These are phyloP conservation scores for Coemansia sp. DNA, from an alignment of 192 early-diverging fungal species.

Conservation along the genomic window DNA sequence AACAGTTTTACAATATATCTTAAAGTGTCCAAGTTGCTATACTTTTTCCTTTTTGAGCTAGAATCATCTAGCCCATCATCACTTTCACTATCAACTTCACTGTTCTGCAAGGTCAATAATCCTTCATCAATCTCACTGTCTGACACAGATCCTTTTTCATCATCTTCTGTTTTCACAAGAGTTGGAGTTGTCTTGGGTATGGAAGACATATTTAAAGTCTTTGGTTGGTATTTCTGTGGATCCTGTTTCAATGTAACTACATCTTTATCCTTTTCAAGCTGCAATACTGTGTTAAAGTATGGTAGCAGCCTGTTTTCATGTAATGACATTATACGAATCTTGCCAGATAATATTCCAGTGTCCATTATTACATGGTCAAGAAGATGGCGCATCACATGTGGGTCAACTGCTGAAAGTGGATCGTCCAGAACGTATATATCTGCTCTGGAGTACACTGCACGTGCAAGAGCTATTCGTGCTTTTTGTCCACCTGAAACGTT, in stretches of 20 bases:
- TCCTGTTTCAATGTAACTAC: conserved; percentile 10
- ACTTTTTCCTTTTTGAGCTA: background rate
- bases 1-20: conserved; percentile 16
- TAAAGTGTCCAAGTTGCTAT: conserved; percentile 13
- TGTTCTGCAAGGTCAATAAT: no score
- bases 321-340: no score
- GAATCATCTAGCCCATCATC: background rate
- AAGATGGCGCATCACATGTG: no score
- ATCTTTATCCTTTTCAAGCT: conserved; percentile 69
- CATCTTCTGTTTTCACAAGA: background rate
- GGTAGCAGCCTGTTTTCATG: no score
- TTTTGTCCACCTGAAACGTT: conserved; percentile 80
- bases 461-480: conserved; percentile 78
- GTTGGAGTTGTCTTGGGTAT: background rate
- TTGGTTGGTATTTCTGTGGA: conserved; percentile 11
- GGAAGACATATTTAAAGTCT: conserved; percentile 1
- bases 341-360: no score
- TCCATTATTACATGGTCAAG: no score
- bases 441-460: conserved; percentile 72
- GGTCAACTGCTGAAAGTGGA: conserved; percentile 76
- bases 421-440: conserved; percentile 86
- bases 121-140: no score
- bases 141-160: background rate
- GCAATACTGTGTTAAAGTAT: conserved; percentile 75
- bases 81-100: background rate